phyloP scores from a whole-genome alignment of 768 basidiomycete genomes.

The Suillus ampliporus region DNA sequence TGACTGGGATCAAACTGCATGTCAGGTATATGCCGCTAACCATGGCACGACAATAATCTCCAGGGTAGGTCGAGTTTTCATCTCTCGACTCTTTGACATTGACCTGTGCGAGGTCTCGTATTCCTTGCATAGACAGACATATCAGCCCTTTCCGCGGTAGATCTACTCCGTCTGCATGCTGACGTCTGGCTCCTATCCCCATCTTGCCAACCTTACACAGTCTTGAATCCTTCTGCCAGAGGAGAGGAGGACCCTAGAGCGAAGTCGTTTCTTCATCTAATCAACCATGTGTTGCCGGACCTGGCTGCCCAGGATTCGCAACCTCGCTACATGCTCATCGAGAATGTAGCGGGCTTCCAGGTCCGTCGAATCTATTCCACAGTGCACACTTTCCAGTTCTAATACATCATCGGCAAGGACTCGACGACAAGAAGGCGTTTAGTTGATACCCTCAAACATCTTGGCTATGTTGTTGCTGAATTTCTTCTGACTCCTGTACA shows the following conservation, averaged over 20 bases:
- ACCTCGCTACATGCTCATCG: constrained; percentile 68
- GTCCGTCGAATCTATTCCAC: constrained; percentile 43
- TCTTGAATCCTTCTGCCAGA: constrained; percentile 74
- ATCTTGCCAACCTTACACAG: constrained; percentile 85
- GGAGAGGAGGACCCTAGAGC: constrained; percentile 77
- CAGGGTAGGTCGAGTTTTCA: constrained; percentile 47
- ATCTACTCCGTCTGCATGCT: constrained; percentile 54
- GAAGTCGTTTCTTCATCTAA: constrained; percentile 74
- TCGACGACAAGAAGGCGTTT: constrained; percentile 67
- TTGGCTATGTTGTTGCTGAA: constrained; percentile 65
- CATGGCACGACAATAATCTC: constrained; percentile 50
- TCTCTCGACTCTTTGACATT: background rate
- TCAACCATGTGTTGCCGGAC: constrained; percentile 65
- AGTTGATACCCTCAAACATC: constrained; percentile 52
- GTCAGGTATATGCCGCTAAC: constrained; percentile 71
- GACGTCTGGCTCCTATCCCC: constrained; percentile 82
- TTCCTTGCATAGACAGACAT: constrained; percentile 58
- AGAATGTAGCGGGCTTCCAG: constrained; percentile 88
- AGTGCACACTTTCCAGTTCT: constrained; percentile 5
- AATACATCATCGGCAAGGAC: constrained; percentile 45
- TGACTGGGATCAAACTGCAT: constrained; percentile 83
- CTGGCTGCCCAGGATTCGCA: constrained; percentile 50
- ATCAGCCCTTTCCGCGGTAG: constrained; percentile 52
- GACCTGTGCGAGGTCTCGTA: background rate
- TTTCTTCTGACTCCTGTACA: constrained; percentile 77